phyloP scores from a whole-genome alignment of 768 basidiomycete genomes.

The Lentinula guzmanii region DNA sequence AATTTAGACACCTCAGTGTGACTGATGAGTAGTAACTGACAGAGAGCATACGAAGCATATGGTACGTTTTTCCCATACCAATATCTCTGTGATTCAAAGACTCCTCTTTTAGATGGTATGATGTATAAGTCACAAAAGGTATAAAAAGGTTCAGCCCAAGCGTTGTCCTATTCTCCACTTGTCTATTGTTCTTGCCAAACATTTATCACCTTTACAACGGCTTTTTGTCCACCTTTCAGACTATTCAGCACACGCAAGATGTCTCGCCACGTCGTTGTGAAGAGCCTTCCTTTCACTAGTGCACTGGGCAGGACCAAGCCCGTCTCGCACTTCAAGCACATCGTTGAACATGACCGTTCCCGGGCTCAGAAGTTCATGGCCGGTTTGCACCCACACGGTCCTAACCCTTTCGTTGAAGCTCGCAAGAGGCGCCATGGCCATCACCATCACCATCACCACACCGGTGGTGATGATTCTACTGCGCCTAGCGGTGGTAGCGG shows the following conservation, averaged over 20 bases:
- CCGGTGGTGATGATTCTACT: not conserved
- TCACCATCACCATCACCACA: conserved; percentile 8
- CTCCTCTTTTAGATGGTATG: not conserved
- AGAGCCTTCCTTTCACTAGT: not conserved
- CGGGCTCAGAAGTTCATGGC: conserved; percentile 52
- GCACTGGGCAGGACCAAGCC: conserved; percentile 4
- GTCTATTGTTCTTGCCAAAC: not conserved
- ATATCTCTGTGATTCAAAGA: not conserved
- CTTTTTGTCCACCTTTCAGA: conserved; percentile 3
- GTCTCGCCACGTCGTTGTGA: not conserved
- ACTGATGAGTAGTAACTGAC: not conserved
- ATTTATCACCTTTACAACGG: not conserved
- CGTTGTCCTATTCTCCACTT: not conserved
- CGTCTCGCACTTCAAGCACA: conserved; percentile 35
- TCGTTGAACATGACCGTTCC: conserved; percentile 46
- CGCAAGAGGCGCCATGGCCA: conserved; percentile 18
- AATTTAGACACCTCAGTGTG: not conserved
- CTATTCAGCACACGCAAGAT: not conserved
- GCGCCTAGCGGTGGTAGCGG: conserved; percentile 8
- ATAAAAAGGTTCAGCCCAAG: not conserved
- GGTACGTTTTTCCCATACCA: not conserved
- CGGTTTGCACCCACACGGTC: conserved; percentile 51
- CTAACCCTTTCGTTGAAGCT: conserved; percentile 25
- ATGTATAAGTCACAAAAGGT: not conserved
- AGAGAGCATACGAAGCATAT: not conserved